Conservation (phyloP, 495 filamentous ascomycete species). For the Talaromyces trachyspermus region DNA sequence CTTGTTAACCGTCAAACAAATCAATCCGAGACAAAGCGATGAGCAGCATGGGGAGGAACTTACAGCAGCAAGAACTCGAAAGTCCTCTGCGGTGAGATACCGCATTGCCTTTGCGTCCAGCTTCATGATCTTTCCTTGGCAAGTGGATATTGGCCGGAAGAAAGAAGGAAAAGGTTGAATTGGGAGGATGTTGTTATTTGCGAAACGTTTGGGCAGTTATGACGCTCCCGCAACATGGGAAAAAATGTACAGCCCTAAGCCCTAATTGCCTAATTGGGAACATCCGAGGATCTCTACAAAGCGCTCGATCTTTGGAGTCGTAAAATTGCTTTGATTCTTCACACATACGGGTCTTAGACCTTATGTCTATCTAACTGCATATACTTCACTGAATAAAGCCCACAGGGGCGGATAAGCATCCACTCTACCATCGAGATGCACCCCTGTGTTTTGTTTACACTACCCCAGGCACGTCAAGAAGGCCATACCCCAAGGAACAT, state of each 20-base stretch:
- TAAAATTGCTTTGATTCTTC: too few relatives aligned
- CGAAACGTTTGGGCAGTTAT: constrained; percentile 4
- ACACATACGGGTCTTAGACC: too few relatives aligned
- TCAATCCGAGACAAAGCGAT: constrained; percentile 11
- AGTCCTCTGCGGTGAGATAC: constrained; percentile 87
- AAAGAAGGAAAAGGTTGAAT: neutral
- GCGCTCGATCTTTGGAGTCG: neutral
- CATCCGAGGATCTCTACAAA: too few relatives aligned
- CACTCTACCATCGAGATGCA: neutral
- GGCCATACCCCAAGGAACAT: neutral
- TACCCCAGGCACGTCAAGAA: neutral
- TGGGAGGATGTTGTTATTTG: neutral
- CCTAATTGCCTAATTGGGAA: constrained; percentile 34
- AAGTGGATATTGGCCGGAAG: neutral
- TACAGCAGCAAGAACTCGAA: constrained; percentile 90
- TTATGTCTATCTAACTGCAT: constrained; percentile 3
- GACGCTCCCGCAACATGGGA: constrained; percentile 12
- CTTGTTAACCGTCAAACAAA: constrained; percentile 27
- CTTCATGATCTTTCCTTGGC: constrained; percentile 55
- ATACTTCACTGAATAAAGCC: neutral
- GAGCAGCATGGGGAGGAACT: constrained; percentile 25
- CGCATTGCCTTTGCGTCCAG: constrained; percentile 87
- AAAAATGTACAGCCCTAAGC: constrained; percentile 39
- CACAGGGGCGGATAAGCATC: neutral
- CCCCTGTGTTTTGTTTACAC: neutral